Conservation (phyloP, 2,329 filamentous ascomycete genomes). For the Acrocalymma vagum region DNA sequence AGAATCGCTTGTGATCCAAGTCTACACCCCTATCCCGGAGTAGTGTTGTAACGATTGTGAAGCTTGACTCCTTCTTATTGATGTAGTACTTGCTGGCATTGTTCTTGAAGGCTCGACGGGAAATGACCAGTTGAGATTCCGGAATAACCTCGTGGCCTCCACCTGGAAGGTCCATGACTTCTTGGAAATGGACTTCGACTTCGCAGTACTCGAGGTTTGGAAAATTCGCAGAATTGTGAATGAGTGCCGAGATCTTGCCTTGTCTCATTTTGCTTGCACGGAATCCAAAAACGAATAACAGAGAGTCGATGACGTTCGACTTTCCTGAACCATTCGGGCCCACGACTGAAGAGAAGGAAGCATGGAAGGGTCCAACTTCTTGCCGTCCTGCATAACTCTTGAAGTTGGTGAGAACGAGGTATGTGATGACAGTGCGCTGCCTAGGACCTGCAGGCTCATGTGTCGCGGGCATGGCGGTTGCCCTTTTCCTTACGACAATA, state of each 20-base stretch:
- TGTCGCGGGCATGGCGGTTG: slow-evolving; percentile 66
- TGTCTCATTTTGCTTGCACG: slow-evolving; percentile 99
- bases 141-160: slow-evolving; percentile 81
- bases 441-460: slow-evolving; percentile 81
- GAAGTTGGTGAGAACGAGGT: slow-evolving; percentile 93
- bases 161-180: slow-evolving; percentile 86
- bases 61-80: slow-evolving; percentile 87
- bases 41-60: slow-evolving; percentile 88
- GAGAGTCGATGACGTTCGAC: slow-evolving; percentile 97
- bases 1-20: slow-evolving; percentile 95
- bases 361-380: slow-evolving; percentile 94
- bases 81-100: slow-evolving; percentile 99
- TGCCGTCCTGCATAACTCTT: slow-evolving; percentile 98
- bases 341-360: slow-evolving; percentile 96
- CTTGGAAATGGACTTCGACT: slow-evolving; percentile 95
- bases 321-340: slow-evolving; percentile 98
- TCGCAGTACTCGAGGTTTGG: slow-evolving; percentile 91
- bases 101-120: slow-evolving; percentile 94
- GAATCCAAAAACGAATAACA: slow-evolving; percentile 99
- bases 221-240: slow-evolving; percentile 92
- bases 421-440: slow-evolving; percentile 89
- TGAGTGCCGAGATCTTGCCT: slow-evolving; percentile 96
- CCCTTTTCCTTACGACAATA: slow-evolving; percentile 87
- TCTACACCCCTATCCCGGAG: slow-evolving; percentile 90
- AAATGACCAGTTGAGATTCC: slow-evolving; percentile 85